Base-by-base conservation (phyloP, 768 basidiomycete species). In the Crassisporium funariophilum region DNA sequence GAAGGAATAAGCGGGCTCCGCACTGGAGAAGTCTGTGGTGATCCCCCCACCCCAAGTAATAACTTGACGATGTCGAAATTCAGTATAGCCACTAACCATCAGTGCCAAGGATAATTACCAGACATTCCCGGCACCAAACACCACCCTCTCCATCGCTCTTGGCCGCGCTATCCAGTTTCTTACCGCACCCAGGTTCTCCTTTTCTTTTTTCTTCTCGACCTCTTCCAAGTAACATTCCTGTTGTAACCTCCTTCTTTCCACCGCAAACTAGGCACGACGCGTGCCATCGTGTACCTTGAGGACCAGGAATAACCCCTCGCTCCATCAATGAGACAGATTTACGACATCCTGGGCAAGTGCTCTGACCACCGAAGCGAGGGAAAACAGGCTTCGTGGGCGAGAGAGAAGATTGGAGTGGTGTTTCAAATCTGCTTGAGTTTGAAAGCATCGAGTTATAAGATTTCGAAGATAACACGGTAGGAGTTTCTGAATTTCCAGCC, bases 91-190 rank as follows among this genome's bases (percentile, higher is more conserved):
- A 29, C 35, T 44, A 33, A 40, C 45, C 36, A 29, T 44, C 15
- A 35, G 31, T 20, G 34, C 12, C 13, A 45, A 22, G 13, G n/a
- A 38, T 41, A 69, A 82, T 69, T 54, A 91, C 90, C 59, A 83
- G 70, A 63, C 91, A 93, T 65, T 91, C 89, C 56, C 88, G 76
- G 65, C 91, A 93, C 86, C 88, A 92, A 21, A 91, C 79, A 10
- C 79, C 77, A 0, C 85, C 85, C 27, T 84, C 79, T 8, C 65
- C 69, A 57, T 86, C 88, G 23, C 71, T 76, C 66, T 87, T 91
- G 10, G 91, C 91, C 19, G 83, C 88, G 54, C 88, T 89, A 60
- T 93, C 91, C 11, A 92, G 65, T 53, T 76, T 82, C 70, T 93
- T 93, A 8, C 88, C 86, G 55, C 91, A 93, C 7, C 90, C 90